Base-by-base conservation (phyloP, 2,329 filamentous ascomycete species). In the Akanthomyces uredinophilus region DNA sequence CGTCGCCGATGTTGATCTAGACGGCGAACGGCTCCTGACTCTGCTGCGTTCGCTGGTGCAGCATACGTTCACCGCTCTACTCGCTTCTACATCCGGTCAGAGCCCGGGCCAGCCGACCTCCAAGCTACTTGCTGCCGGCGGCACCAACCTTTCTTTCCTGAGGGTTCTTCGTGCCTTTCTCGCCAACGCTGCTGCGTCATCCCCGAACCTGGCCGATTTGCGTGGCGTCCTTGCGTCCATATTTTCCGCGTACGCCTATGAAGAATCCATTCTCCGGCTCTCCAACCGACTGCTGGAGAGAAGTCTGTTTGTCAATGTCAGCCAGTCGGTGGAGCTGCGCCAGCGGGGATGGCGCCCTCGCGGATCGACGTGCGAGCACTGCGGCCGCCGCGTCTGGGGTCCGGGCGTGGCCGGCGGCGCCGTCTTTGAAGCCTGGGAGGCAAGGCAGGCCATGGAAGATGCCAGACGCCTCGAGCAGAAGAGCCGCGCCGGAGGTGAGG, bases 211-310 rank as follows among this genome's bases (percentile, higher is more conserved):
- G 1, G 88, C 91, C 1, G 92, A 98, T 71, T 82, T 99, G 3
- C 89, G 95, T 50, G 85, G 85, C 7, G 93, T 98, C 0, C 83
- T 99, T 2, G 81, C 86, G 1, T 95, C 93, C 14, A 94, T 99
- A 61, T 98, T 99, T 76, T 87, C 94, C 0, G 94, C 95, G 0
- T 99, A 99, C 72, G 89, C 92, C 0, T 97, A 98, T 72, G 95
- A 99, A 74, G 91, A 94, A 72, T 93, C 90, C 0, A 90, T 99
- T 18, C 82, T 99, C 22, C 82, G 84, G 1, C 84, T 99, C 3
- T 92, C 95, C 0, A 96, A 94, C 72, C 84, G 89, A 4, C 86
- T 99, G 61, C 81, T 99, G 0, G 93, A 96, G 65, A 88, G 92
- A 67, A 95, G 95, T 69, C 81, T 96, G 6, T 99, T 98, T 69